Conservation (phyloP, 202 grass and related monocot species). For the Carex arenaria region DNA sequence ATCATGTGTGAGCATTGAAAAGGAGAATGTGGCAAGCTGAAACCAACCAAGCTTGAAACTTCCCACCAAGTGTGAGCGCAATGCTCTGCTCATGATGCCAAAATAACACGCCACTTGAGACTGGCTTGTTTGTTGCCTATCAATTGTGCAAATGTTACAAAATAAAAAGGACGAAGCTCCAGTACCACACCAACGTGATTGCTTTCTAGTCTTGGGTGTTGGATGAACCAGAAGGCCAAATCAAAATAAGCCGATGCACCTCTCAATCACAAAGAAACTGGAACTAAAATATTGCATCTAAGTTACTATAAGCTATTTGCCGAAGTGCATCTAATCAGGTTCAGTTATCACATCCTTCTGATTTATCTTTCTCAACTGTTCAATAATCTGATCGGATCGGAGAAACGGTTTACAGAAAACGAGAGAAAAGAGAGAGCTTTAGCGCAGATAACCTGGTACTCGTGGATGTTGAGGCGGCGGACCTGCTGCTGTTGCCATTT, state of each 20-base stretch:
- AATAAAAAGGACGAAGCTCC: background rate
- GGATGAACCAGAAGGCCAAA: background rate
- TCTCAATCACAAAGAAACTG: background rate
- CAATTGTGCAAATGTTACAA: background rate
- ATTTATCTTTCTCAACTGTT: background rate
- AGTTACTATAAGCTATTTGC: background rate
- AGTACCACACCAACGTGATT: background rate
- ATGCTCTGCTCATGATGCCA: background rate
- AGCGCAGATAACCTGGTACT: slow-evolving; percentile 66
- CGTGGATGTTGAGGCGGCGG: slow-evolving; percentile 99
- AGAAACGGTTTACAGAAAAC: background rate
- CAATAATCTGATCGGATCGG: background rate
- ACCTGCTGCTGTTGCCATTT: slow-evolving; percentile 96
- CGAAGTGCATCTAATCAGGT: background rate
- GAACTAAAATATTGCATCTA: background rate
- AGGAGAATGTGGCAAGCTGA: background rate
- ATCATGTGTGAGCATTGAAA: background rate
- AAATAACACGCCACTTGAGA: background rate
- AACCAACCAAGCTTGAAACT: background rate
- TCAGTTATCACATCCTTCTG: background rate
- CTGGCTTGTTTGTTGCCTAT: background rate
- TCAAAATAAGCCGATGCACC: background rate
- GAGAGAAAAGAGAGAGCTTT: background rate
- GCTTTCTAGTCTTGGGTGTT: background rate
- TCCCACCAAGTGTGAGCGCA: background rate